Evolutionary conservation across 2,329 filamentous ascomycete genomes (phyloP).

Genomic region (Neonectria hederae): DNA sequence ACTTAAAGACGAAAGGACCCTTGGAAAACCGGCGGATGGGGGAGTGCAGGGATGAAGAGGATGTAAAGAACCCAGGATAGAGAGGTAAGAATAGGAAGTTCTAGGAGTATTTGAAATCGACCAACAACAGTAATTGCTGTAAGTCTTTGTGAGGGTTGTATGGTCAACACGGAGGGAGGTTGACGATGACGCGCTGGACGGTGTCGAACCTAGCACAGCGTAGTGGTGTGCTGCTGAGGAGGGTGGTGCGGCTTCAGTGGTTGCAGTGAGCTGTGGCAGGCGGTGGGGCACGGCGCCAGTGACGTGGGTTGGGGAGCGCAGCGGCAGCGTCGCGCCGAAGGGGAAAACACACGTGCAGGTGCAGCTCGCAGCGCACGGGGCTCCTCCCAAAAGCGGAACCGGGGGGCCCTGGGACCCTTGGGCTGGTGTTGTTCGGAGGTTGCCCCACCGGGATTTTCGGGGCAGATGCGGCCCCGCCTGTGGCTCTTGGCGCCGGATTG

Average conservation of each 20-base stretch:
- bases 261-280: conserved; percentile 15
- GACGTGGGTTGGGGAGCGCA: conserved; percentile 18
- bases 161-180: conserved; percentile 8
- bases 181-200: conserved; percentile 27
- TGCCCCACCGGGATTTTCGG: conserved; percentile 20
- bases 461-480: conserved; percentile 26
- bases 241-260: conserved; percentile 22
- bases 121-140: background rate
- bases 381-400: conserved; percentile 8
- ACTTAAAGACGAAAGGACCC: conserved; percentile 35
- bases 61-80: background rate
- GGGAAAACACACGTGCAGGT: conserved; percentile 17
- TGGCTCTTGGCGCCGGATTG: conserved; percentile 9
- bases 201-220: conserved; percentile 10
- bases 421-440: conserved; percentile 13
- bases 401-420: background rate
- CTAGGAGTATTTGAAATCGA: background rate
- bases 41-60: conserved; percentile 9
- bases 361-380: conserved; percentile 14
- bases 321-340: background rate
- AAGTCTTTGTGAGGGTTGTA: background rate
- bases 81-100: background rate
- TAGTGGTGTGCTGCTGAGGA: conserved; percentile 1
- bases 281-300: conserved; percentile 7
- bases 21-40: conserved; percentile 24